Evolutionary conservation across 2,329 filamentous ascomycete genomes (phyloP), one percentile per base, ranked within the genome.

Genomic region (Drechslerella coelobrocha): DNA sequence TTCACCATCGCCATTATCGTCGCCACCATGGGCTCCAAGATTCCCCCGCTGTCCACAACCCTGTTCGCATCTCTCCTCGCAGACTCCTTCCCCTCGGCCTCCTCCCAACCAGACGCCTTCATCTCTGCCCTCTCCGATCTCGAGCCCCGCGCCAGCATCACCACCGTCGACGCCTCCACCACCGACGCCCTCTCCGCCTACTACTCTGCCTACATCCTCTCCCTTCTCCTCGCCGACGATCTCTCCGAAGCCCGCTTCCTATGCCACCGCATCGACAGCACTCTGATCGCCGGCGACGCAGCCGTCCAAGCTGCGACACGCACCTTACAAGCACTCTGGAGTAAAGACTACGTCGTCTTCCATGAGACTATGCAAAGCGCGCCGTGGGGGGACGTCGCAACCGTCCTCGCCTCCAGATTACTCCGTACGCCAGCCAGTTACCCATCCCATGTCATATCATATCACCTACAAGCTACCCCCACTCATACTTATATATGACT

Each of bases 211-310:
- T 75, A 75, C 39, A 61, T 76, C 48, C 72, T 76, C 26, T 43
- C 74, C 1, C 61, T 76, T 0, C 61, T 76, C 26, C 71, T 76
- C 19, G 66, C 66, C 24, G 69, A 74, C 51, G 74, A 76, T 53
- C 43, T 76, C 54, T 73, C 72, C 61, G 75, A 76, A 72, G 75
- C 74, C 14, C 72, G 74, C 14, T 73, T 74, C 50, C 66, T 76
- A 9, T 61, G 66, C 12, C 71, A 76, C 69, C 74, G 75, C 24
- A 75, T 75, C 55, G 73, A 75, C 17, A 51, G 50, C 34, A 50
- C 50, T 34, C 57, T 73, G 12, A 61, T 73, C 17, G 72, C 73
- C 52, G 63, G 68, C 7, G 73, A 75, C 60, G 72, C 73, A 1
- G 59, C 60, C 27, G 52, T 75, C 17, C 72, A 72, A 45, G 72